These are phyloP conservation scores for Kregervanrija delftensis DNA, from an alignment of 805 yeast genomes.

Conservation along the genomic window DNA sequence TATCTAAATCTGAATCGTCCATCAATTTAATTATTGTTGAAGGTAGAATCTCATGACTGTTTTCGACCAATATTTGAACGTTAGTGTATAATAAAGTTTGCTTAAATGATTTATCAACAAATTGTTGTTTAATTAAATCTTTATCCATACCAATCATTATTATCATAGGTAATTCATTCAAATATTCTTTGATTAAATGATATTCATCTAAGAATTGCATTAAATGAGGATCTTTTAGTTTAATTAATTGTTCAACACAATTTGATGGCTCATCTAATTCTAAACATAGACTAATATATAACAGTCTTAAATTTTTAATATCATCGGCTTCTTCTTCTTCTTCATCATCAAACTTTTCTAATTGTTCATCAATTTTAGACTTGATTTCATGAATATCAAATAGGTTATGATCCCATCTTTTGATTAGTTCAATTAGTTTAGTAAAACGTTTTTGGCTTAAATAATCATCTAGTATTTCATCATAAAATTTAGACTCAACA, in stretches of 20 bases:
- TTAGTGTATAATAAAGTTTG: constrained; percentile 32
- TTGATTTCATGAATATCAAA: constrained; percentile 43
- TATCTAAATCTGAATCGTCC: constrained; percentile 33
- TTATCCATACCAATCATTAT: constrained; percentile 27
- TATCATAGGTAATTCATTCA: constrained; percentile 44
- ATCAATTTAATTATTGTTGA: constrained; percentile 41
- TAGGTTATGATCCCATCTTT: constrained; percentile 51
- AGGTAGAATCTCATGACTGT: constrained; percentile 61
- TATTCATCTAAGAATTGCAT: constrained; percentile 53
- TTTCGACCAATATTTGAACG: constrained; percentile 50
- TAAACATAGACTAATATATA: constrained; percentile 48
- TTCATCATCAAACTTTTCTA: constrained; percentile 24
- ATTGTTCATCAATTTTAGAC: constrained; percentile 39
- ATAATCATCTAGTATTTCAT: constrained; percentile 40
- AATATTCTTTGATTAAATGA: constrained; percentile 52
- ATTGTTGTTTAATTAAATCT: constrained; percentile 32
- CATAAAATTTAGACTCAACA: constrained; percentile 36
- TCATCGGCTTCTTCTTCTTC: not conserved
- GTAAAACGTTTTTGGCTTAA: constrained; percentile 29
- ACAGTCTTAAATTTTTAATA: constrained; percentile 29
- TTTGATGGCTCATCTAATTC: constrained; percentile 48
- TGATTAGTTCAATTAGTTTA: constrained; percentile 36
- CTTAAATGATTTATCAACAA: constrained; percentile 34
- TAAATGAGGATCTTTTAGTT: constrained; percentile 45
- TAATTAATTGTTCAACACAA: constrained; percentile 61